Evolutionary conservation across 2,329 filamentous ascomycete genomes (phyloP), one percentile per base, ranked within the genome.

Genomic region (Tolypocladium pustulatum): DNA sequence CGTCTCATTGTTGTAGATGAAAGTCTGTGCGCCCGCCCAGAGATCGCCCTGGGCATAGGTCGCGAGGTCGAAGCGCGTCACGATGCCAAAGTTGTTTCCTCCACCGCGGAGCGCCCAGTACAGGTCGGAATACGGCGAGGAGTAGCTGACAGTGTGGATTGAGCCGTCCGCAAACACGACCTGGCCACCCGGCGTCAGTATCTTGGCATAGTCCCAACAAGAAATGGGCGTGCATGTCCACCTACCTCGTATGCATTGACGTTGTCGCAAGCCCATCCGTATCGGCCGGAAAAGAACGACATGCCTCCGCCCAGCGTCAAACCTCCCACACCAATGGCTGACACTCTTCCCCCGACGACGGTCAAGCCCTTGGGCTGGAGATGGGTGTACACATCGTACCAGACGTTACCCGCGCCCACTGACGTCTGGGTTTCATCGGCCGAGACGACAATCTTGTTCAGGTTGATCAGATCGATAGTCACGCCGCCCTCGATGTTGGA

Each of bases 61-160:
- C 15, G 67, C 67, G 17, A 79, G 65, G 27, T 76, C 72, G 66
- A 84, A 75, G 12, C 77, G 78, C 12, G 76, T 72, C 5, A 85
- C 79, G 4, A 85, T 72, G n/a, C 77, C 82, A 61, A 81, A 85
- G 54, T 78, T 84, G 38, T 80, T 81, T 2, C 81, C 79, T 1
- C 82, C 80, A 22, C 81, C 81, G 41, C 75, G 72, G 1, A 84
- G 72, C 2, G 81, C 83, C 79, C 81, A 84, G 69, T 80, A 84
- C 1, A 86, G 71, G 58, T 84, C 81, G 0, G 72, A 59, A 37
- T 83, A 38, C 73, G 25, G 76, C 62, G 2, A 69, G 66, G 4
- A 66, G 67, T 53, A 32, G 7, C 70, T 75, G 3, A 77, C 79
- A 2, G 69, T 73, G 1, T 79, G 63, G 22, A 78, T 65, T 17